Evolutionary conservation across 768 basidiomycete genomes (phyloP), one percentile per base, ranked within the genome.

Genomic region (Podaxis sp.): DNA sequence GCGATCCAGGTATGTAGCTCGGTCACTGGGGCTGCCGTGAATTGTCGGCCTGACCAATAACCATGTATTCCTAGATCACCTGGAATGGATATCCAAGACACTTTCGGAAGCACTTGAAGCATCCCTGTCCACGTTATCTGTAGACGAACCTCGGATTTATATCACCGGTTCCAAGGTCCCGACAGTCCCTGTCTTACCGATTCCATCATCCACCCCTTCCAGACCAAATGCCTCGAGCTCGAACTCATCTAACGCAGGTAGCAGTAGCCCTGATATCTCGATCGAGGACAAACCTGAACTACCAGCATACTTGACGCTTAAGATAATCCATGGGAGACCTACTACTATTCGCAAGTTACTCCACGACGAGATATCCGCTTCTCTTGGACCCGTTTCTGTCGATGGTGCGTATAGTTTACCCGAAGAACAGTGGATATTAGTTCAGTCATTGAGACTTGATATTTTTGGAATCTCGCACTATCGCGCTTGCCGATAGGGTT

Each of bases 121-220:
- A 55, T 57, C 62, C 3, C 66, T 67, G 4, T 35, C 68, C 7
- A 64, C 64, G 11, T 66, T 82, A 40, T 62, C 62, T n/a, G 66
- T 82, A 18, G 79, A n/a, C n/a, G n/a, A 80, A 55, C 71, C 77
- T 13, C 70, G 74, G 32, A 69, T 82, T 23, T 79, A 81, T 62
- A 70, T 80, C 64, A 82, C 80, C 25, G 73, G 77, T n/a, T n/a
- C n/a, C n/a, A n/a, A n/a, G n/a, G n/a, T 67, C 54, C 69, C 68
- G 27, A 69, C 67, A 18, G 67, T 70, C 23, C 63, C 71, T 48
- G 63, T 70, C 9, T 67, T 70, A 18, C 47, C 44, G 16, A 50
- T 37, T 25, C 37, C 21, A 50, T 50, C 27, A 32, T 63, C 42
- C 7, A 51, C 9, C 9, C 53, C 44, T 46, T 61, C 44, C 63